These are phyloP conservation scores for Fusarium sp. DNA, from an alignment of 2,329 filamentous ascomycete species.

Conservation along the genomic window DNA sequence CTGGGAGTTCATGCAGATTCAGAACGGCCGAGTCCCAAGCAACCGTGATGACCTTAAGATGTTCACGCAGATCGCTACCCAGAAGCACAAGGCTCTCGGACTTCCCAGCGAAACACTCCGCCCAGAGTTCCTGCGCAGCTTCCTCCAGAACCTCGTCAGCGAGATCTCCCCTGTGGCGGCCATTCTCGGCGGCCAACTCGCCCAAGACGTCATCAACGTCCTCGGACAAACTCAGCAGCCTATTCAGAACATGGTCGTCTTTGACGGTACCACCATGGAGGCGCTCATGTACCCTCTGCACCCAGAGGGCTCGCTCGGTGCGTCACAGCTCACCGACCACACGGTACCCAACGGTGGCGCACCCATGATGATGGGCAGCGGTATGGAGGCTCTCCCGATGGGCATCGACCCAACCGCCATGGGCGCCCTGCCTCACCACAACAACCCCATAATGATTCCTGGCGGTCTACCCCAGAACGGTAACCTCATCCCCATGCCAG, in stretches of 20 bases:
- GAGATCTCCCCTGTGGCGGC: constrained; percentile 91
- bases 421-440: constrained; percentile 46
- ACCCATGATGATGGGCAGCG: constrained; percentile 44
- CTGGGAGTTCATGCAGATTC: constrained; percentile 81
- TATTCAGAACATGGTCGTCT: constrained; percentile 93
- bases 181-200: constrained; percentile 89
- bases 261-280: constrained; percentile 86
- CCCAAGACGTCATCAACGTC: constrained; percentile 98
- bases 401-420: constrained; percentile 44
- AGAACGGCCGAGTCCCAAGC: constrained; percentile 68
- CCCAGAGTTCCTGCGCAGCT: constrained; percentile 82
- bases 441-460: constrained; percentile 45
- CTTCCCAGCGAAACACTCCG: constrained; percentile 77
- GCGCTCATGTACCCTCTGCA: constrained; percentile 87
- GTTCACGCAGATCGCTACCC: constrained; percentile 84
- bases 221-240: constrained; percentile 92
- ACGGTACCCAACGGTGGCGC: constrained; percentile 44
- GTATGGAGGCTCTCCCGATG: constrained; percentile 46
- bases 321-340: constrained; percentile 59
- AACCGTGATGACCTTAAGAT: constrained; percentile 76
- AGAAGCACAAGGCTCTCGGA: constrained; percentile 82
- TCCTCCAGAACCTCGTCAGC: constrained; percentile 87
- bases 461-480: constrained; percentile 33
- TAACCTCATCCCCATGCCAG: constrained; percentile 37
- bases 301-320: constrained; percentile 72